Percentiles rank a stretch among this genome's conserved stretches.
Evolutionary conservation across 176 grass and related monocot genomes (phyloP).

Genomic region (Zizania latifolia): DNA sequence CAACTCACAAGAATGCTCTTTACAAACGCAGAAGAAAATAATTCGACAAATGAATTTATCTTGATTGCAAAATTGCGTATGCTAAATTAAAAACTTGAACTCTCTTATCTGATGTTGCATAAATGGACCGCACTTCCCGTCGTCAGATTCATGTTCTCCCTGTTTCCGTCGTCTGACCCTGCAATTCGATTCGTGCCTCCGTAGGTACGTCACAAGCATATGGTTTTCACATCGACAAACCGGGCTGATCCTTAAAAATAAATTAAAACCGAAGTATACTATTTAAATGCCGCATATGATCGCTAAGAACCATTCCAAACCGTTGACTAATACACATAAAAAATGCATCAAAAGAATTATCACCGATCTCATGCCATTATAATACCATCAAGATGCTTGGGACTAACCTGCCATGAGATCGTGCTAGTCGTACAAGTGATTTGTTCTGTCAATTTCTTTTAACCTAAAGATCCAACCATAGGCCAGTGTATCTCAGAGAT

Average conservation of each 20-base stretch:
- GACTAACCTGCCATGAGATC: constrained; percentile 26
- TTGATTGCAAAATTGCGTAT: neutral
- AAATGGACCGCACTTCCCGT: neutral
- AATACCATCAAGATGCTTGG: constrained; percentile 12
- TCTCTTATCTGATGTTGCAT: neutral
- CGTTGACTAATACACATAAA: constrained; percentile 24
- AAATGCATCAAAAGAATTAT: constrained; percentile 16
- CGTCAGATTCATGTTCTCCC: neutral
- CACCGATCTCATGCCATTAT: constrained; percentile 27
- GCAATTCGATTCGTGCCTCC: neutral
- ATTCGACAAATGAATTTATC: neutral
- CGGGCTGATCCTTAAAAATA: neutral
- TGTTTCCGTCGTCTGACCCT: too few species aligned
- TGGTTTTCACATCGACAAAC: neutral
- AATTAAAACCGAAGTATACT: neutral
- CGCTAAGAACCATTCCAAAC: constrained; percentile 13
- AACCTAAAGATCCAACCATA: neutral
- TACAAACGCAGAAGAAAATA: neutral
- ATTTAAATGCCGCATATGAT: constrained; percentile 19
- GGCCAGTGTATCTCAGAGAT: constrained; percentile 31
- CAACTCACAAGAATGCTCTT: neutral
- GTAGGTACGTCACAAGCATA: neutral
- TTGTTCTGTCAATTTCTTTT: constrained; percentile 26
- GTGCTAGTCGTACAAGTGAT: constrained; percentile 32
- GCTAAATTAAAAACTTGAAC: neutral